Base-by-base conservation (phyloP, 768 basidiomycete genomes). In the Aureoboletus auriporus region DNA sequence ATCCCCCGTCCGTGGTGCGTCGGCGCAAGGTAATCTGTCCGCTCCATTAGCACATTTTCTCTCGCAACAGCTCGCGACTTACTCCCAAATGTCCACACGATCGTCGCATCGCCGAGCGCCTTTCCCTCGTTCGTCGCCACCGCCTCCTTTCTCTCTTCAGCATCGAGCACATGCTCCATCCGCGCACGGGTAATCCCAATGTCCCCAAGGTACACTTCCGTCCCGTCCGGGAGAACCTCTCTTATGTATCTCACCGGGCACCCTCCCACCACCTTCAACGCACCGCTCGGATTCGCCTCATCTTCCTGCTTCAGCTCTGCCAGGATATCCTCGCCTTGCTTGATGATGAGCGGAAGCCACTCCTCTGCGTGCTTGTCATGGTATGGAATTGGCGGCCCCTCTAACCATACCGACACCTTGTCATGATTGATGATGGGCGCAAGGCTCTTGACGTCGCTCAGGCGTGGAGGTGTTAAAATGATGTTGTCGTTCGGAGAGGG, bases 1-100 rank as follows among this genome's bases (percentile, higher is more conserved):
- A 89, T 86, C 0, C 86, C 85, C 54, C 68, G 72, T 28, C 84
- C 74, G 49, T 87, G 85, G 57, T 84, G 77, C 30, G 75, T 76
- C 13, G 79, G 71, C 6, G 72, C 75, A 36, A 88, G 64, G 52
- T 75, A 86, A 58, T 84, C 86, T 85, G 57, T n/a, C 41, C 23
- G 28, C 6, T 39, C 42, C 35, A 20, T 45, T 30, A 49, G 46
- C 39, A 41, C 45, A 7, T 31, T 7, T 16, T 3, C 2, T 10
- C 29, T 42, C 36, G 10, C 10, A 37, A 10, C 17, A 14, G 12
- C 6, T 14, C 28, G 29, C 11, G 8, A 1, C 17, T 11, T 61
- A 85, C 85, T 74, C 53, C 84, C 86, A 29, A 86, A 63, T 11
- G 70, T 72, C 81, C 82, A 87, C 26, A 78, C 58, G 46, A 84